These are phyloP conservation scores for Leptographium galeiforme DNA, from an alignment of 2,329 filamentous ascomycete species.

Conservation along the genomic window DNA sequence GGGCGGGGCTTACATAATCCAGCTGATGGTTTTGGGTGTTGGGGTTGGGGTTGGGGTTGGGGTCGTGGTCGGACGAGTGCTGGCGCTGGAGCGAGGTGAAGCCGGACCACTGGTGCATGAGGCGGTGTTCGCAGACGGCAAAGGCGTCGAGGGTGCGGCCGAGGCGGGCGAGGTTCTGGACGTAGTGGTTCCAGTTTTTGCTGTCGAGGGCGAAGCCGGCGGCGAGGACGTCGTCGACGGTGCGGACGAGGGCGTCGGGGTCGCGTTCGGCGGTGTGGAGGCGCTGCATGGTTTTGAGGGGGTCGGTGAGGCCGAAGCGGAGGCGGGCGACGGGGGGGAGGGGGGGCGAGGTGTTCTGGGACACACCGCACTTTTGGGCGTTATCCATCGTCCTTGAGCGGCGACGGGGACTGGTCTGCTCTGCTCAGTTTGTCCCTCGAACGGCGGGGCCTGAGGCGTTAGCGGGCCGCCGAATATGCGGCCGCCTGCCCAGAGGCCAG, in stretches of 20 bases:
- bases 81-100: slow-evolving; percentile 35
- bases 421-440: not conserved
- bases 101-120: slow-evolving; percentile 69
- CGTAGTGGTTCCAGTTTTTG: slow-evolving; percentile 67
- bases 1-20: slow-evolving; percentile 1
- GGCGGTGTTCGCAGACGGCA: slow-evolving; percentile 55
- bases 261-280: slow-evolving; percentile 27
- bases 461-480: slow-evolving; percentile 8
- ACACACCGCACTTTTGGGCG: not conserved
- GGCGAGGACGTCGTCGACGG: slow-evolving; percentile 36
- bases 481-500: slow-evolving; percentile 1
- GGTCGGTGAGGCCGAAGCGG: slow-evolving; percentile 38
- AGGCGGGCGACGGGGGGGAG: slow-evolving; percentile 26
- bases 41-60: not conserved
- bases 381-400: not conserved
- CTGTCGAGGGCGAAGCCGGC: slow-evolving; percentile 64
- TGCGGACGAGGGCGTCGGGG: slow-evolving; percentile 33
- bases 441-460: not conserved
- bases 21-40: not conserved
- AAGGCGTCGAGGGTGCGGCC: slow-evolving; percentile 55
- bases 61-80: not conserved
- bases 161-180: slow-evolving; percentile 52
- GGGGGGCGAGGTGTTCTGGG: not conserved
- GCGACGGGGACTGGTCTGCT: not conserved
- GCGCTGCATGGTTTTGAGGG: slow-evolving; percentile 36